phyloP scores from a whole-genome alignment of 768 basidiomycete species.

The Russula virescens region DNA sequence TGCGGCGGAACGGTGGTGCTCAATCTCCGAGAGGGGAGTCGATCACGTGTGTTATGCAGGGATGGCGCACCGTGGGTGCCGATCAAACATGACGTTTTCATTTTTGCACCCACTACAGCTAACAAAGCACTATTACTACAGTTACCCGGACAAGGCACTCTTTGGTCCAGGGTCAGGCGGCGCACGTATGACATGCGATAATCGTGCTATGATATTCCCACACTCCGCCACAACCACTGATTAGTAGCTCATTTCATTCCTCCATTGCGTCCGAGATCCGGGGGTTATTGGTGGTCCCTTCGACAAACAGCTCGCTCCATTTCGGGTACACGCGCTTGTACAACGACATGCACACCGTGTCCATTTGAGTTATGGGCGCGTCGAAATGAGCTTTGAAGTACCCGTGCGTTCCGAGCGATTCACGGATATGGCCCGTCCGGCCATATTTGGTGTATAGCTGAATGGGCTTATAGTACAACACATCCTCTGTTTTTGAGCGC shows the following conservation, averaged over 20 bases:
- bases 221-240: too few species aligned
- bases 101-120: too few species aligned
- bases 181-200: background rate
- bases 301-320: conserved; percentile 60
- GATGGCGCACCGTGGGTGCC: background rate
- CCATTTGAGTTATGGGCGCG: conserved; percentile 92
- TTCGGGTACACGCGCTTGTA: conserved; percentile 95
- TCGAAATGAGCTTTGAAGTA: conserved; percentile 96
- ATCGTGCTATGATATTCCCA: background rate
- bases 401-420: conserved; percentile 93
- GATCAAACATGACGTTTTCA: background rate
- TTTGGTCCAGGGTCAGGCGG: background rate
- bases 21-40: background rate
- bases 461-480: conserved; percentile 89
- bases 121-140: too few species aligned
- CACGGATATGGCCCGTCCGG: conserved; percentile 80
- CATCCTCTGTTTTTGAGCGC: conserved; percentile 53
- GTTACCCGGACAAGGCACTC: background rate
- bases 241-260: conserved; percentile 12
- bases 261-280: conserved; percentile 26
- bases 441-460: conserved; percentile 92
- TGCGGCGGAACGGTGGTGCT: too few species aligned
- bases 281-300: background rate
- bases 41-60: background rate
- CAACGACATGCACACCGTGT: conserved; percentile 90